A percentile compares a stretch with the other conserved stretches of the same genome.
Evolutionary conservation across 345 rosid species (phyloP).

Genomic region (Boechera divaricarpa): DNA sequence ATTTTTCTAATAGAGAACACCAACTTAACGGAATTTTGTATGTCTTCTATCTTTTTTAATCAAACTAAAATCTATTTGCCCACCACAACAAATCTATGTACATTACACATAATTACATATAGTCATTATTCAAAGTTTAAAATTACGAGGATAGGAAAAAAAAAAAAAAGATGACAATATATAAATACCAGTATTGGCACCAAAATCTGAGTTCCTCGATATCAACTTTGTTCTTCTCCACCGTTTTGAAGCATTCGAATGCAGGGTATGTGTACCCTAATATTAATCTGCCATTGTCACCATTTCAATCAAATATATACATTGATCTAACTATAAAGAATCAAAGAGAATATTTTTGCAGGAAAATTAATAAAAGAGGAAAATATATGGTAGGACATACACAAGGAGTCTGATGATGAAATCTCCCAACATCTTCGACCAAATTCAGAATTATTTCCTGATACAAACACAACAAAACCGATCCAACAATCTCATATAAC

Average conservation of each 20-base stretch:
- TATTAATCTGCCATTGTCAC: conserved; percentile 58
- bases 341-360: too few species aligned
- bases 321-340: neutral
- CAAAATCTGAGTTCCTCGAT: conserved; percentile 86
- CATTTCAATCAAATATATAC: neutral
- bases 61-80: neutral
- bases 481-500: conserved; percentile 1
- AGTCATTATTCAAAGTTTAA: neutral
- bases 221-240: conserved; percentile 82
- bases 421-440: conserved; percentile 71
- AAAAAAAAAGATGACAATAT: neutral
- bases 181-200: conserved; percentile 89
- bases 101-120: too few species aligned
- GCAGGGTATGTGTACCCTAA: conserved; percentile 96
- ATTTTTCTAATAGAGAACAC: neutral
- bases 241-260: conserved; percentile 78
- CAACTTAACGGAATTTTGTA: neutral
- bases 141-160: neutral
- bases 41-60: neutral
- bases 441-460: conserved; percentile 46
- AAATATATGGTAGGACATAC: conserved; percentile 46
- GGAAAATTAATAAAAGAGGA: neutral
- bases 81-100: neutral
- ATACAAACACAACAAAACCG: neutral
- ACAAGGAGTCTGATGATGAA: conserved; percentile 61